phyloP scores from a whole-genome alignment of 768 basidiomycete species.

The Boletellus ananiceps region DNA sequence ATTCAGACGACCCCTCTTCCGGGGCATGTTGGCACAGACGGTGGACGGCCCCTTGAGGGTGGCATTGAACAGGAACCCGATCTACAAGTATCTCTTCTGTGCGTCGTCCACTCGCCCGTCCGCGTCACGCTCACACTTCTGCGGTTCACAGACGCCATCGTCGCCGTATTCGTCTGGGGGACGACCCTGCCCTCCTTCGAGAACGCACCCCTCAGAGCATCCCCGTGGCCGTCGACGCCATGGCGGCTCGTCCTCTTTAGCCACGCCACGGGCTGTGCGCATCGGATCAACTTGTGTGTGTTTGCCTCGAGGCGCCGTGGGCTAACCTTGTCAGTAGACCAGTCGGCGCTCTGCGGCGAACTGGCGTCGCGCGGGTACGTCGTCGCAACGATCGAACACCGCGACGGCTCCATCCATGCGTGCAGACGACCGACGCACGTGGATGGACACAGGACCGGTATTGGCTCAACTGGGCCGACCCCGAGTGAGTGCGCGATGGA shows the following conservation, averaged over 20 bases:
- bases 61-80: conserved; percentile 23
- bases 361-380: conserved; percentile 43
- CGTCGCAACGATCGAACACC: conserved; percentile 44
- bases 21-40: conserved; percentile 28
- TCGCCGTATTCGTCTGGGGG: conserved; percentile 27
- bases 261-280: conserved; percentile 39
- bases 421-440: conserved; percentile 17
- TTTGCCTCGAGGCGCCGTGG: too few species aligned
- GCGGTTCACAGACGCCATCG: conserved; percentile 14
- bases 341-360: conserved; percentile 37
- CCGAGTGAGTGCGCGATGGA: conserved; percentile 15
- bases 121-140: too few species aligned
- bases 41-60: conserved; percentile 31
- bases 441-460: conserved; percentile 28
- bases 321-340: neutral
- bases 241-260: too few species aligned
- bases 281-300: conserved; percentile 33
- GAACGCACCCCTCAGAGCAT: conserved; percentile 28
- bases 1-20: too few species aligned
- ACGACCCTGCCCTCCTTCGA: conserved; percentile 33
- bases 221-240: conserved; percentile 5
- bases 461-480: conserved; percentile 30
- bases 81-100: conserved; percentile 26
- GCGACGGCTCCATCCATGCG: conserved; percentile 42
- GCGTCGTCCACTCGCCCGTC: neutral